Conservation (phyloP, 2,329 filamentous ascomycete species). For the Neofusicoccum sp. region DNA sequence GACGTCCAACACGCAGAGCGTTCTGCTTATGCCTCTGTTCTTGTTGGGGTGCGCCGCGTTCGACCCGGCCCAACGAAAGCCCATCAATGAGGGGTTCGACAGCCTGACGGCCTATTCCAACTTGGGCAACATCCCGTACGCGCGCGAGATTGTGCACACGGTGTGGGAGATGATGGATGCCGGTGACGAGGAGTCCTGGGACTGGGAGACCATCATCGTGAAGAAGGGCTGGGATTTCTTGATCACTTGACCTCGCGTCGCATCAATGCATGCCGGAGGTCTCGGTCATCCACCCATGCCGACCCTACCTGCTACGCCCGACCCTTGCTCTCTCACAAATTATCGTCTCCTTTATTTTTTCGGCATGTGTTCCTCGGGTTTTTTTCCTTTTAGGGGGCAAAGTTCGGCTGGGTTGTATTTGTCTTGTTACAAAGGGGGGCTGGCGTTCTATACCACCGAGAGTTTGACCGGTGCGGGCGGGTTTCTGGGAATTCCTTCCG, state of each 20-base stretch:
- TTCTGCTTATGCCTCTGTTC: constrained; percentile 64
- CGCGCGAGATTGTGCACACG: constrained; percentile 57
- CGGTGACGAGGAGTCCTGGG: constrained; percentile 60
- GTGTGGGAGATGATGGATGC: constrained; percentile 65
- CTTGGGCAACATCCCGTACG: constrained; percentile 61
- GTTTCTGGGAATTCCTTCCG: not conserved
- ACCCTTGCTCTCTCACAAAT: not conserved
- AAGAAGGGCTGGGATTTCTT: constrained; percentile 64
- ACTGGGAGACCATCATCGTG: constrained; percentile 64
- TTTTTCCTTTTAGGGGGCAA: not conserved
- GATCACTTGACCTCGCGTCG: constrained; percentile 50
- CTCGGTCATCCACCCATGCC: too few relatives aligned
- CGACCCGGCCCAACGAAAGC: constrained; percentile 55
- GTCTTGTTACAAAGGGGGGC: not conserved
- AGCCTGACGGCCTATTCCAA: constrained; percentile 59
- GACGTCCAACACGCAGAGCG: constrained; percentile 59
- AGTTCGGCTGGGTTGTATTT: not conserved
- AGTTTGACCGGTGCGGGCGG: constrained; percentile 13
- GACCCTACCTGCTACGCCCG: too few relatives aligned
- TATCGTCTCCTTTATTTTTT: not conserved
- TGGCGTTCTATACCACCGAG: constrained; percentile 20
- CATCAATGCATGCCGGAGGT: too few relatives aligned
- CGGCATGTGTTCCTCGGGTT: not conserved
- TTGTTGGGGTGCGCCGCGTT: constrained; percentile 65
- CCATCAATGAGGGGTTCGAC: constrained; percentile 57